Percentiles rank a stretch among this genome's conserved stretches.
Conservation (phyloP, 202 grass and related monocot species). For the Bolboschoenoplectus hybrid region DNA sequence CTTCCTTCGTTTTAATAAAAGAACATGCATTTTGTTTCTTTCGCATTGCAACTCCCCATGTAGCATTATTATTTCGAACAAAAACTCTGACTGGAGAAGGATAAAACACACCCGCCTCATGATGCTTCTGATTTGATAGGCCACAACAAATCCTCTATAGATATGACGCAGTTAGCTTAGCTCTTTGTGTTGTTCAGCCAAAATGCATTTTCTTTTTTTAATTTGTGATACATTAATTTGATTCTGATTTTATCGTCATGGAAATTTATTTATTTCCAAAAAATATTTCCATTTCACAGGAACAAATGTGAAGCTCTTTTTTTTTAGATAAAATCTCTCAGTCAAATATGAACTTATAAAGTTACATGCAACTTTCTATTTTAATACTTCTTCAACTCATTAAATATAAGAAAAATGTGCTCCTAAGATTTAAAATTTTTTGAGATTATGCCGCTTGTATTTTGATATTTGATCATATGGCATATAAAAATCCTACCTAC, state of each 20-base stretch:
- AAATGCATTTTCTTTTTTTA: not conserved
- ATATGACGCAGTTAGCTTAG: not conserved
- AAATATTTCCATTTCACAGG: not conserved
- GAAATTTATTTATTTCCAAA: not conserved
- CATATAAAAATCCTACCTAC: not conserved
- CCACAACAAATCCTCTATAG: not conserved
- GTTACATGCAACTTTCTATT: no score
- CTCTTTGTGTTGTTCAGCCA: not conserved
- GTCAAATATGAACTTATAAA: no score
- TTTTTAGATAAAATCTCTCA: no score
- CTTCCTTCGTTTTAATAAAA: not conserved
- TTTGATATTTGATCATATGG: not conserved
- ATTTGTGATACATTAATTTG: no score
- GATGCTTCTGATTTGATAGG: not conserved
- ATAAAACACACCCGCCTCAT: not conserved
- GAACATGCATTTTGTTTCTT: no score
- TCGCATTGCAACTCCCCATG: not conserved
- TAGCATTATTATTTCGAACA: not conserved
- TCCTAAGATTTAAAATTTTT: no score
- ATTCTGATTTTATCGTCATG: not conserved
- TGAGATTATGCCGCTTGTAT: no score
- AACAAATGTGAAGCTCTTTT: not conserved
- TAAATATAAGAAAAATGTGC: no score
- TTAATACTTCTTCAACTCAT: no score
- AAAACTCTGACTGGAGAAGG: not conserved